Base-by-base conservation (phyloP, 148 eudicot genomes). In the Cornus florida region DNA sequence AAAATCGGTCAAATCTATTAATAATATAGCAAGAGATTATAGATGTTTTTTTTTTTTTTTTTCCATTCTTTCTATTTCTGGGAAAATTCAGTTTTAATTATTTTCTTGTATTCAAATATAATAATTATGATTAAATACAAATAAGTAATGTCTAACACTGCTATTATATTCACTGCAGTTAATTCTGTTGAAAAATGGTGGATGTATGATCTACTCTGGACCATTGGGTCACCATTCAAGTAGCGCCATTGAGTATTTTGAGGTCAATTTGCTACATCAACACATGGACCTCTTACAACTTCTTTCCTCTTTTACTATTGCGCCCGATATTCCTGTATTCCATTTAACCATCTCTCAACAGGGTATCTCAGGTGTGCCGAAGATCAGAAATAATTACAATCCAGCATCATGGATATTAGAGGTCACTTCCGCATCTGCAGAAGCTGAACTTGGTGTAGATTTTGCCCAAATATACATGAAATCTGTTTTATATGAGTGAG, bases 341-440 rank as follows among this genome's bases (percentile, higher is more conserved):
- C 56, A 69, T 75, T 6, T n/a, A 31, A 35, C 38, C 59, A 2
- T 16, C 28, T 33, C 62, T 28, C 62, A 60, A 78, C 77, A 95
- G 98, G 79, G 77, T 31, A 86, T 91, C 41, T 74, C 91, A 1
- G 96, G 94, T 35, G 95, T 95, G 57, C 89, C 88, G 64, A 90
- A 84, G 84, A 91, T 91, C 53, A 86, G 35, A 89, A 79, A 86
- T 78, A 89, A 91, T 41, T 89, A 87, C 84, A 95, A 95, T 81
- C 98, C 97, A 68, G 94, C 98, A 28, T 90, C 98, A 69, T 95
- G 98, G 98, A 90, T 89, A 88, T 77, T 93, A 72, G 97, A 95
- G 75, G 91, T 95, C 83, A 91, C 93, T 79, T 93, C 96, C 32
- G 67, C 88, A 71, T 91, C 95, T 43, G 57, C 91, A 81, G 98